Conservation (phyloP, 1,284 basidiomycete species). For the Hypsizygus ulmarius region DNA sequence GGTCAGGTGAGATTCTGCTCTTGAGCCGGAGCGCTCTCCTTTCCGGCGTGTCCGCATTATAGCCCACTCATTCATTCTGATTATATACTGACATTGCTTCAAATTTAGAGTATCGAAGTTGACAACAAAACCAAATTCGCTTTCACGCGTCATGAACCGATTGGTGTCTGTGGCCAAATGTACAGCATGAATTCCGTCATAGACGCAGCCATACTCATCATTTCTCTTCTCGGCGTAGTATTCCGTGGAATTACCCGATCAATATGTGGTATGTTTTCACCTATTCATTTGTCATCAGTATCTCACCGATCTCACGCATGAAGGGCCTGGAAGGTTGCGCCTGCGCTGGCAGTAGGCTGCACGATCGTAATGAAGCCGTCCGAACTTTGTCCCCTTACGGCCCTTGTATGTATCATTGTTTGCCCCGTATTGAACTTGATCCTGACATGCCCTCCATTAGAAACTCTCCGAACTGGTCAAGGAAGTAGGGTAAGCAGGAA, state of each 20-base stretch:
- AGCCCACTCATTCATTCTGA: background rate
- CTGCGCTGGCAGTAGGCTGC: slow-evolving; percentile 86
- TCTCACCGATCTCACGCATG: slow-evolving; percentile 8
- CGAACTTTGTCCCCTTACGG: slow-evolving; percentile 88
- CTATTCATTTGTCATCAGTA: slow-evolving; percentile 7
- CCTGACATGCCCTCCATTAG: slow-evolving; percentile 32
- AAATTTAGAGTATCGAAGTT: slow-evolving; percentile 69
- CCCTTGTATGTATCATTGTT: slow-evolving; percentile 52
- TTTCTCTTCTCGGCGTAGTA: slow-evolving; percentile 43
- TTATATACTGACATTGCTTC: background rate
- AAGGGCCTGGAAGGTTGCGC: slow-evolving; percentile 89
- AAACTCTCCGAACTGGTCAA: slow-evolving; percentile 79
- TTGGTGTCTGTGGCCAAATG: slow-evolving; percentile 93
- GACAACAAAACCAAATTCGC: slow-evolving; percentile 79
- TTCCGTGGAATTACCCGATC: slow-evolving; percentile 92
- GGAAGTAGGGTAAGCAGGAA: slow-evolving; percentile 66
- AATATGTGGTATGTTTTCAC: slow-evolving; percentile 70
- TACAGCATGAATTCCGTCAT: slow-evolving; percentile 35
- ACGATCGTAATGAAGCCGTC: slow-evolving; percentile 92
- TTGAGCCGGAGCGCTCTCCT: slow-evolving; percentile 6
- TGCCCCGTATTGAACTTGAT: background rate
- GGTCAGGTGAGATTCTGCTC: slow-evolving; percentile 49
- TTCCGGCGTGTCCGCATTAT: background rate
- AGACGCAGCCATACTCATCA: slow-evolving; percentile 4
- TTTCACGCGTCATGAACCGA: slow-evolving; percentile 89